Base-by-base conservation (phyloP, 2,329 filamentous ascomycete genomes). In the Colletotrichum euphorbiae region DNA sequence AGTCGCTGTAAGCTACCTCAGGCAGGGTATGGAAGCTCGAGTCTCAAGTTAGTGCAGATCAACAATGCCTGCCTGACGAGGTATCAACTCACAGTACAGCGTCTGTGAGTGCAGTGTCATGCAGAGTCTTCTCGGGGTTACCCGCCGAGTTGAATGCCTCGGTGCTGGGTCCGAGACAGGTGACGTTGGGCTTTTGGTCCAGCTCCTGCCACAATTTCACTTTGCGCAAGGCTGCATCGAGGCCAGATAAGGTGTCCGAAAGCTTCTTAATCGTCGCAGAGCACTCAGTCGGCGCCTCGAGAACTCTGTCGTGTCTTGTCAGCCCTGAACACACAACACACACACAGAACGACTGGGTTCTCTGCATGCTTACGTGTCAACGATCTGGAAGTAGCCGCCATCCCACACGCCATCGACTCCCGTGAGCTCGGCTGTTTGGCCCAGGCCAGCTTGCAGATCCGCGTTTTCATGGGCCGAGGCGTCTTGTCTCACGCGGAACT, bases 101-200 rank as follows among this genome's bases (percentile, higher is more conserved):
- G 11, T 64, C 24, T 4, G 17, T 68, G 12, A 73, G 63, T 13
- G 69, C 66, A 3, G 52, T 52, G 17, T 51, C 56, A 50, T 69
- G 60, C 28, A 73, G 64, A 0, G 17, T 65, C 13, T 62, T 45
- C 38, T 74, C 62, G 0, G 73, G 72, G 9, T 68, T 72, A 9
- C 70, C 72, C 3, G 72, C 73, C 6, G 58, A 48, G 1, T 43
- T 38, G 63, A 73, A 73, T 6, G 70, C 72, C 13, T 36, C 58
- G 24, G 68, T 69, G 43, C 40, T 73, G 11, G 73, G 72, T 1
- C 64, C 73, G 15, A 74, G 69, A 33, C 72, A 74, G 1, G 73
- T 74, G 42, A 74, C 51, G 54, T 74, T 73, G 45, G 57, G 21
- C 1, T 56, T 48, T 24, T 62, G 60, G 58, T 74, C 71, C n/a